These are phyloP conservation scores for Neurospora sp. DNA, from an alignment of 495 filamentous ascomycete species.

Conservation along the genomic window DNA sequence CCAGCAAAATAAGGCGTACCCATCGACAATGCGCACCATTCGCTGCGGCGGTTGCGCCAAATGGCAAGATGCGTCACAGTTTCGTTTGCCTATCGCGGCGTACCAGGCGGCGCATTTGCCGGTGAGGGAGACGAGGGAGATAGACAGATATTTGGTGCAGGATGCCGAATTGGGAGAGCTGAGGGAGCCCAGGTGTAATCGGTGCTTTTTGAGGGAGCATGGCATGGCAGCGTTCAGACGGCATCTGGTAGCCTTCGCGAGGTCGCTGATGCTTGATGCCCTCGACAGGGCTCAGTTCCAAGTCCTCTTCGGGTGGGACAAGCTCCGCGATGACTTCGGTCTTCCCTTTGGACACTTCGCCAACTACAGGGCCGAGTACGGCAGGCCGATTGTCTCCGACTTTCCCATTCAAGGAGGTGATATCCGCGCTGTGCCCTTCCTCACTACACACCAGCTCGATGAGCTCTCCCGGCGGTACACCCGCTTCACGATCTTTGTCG, in stretches of 20 bases:
- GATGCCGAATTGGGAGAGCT: neutral
- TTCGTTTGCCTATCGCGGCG: neutral
- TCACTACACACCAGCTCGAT: neutral
- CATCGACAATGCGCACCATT: neutral
- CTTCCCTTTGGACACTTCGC: neutral
- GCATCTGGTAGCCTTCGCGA: neutral
- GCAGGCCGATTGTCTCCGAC: neutral
- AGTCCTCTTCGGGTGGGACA: neutral
- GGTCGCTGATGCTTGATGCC: neutral
- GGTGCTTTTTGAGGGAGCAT: neutral
- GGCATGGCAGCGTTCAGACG: neutral
- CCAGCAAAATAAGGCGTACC: neutral
- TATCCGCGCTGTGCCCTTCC: neutral
- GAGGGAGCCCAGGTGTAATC: neutral
- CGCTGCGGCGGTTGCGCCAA: neutral
- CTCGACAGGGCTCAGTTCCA: neutral
- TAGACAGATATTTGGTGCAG: neutral
- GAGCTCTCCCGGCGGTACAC: neutral
- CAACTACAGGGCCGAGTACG: neutral
- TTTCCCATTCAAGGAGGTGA: neutral
- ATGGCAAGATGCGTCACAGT: slow-evolving; percentile 1
- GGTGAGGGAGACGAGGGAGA: neutral
- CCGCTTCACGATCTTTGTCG: neutral
- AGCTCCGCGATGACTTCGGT: neutral
- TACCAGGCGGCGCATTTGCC: neutral